Conservation (phyloP, 768 basidiomycete genomes). For the Phlebiopsis flavidoalba region DNA sequence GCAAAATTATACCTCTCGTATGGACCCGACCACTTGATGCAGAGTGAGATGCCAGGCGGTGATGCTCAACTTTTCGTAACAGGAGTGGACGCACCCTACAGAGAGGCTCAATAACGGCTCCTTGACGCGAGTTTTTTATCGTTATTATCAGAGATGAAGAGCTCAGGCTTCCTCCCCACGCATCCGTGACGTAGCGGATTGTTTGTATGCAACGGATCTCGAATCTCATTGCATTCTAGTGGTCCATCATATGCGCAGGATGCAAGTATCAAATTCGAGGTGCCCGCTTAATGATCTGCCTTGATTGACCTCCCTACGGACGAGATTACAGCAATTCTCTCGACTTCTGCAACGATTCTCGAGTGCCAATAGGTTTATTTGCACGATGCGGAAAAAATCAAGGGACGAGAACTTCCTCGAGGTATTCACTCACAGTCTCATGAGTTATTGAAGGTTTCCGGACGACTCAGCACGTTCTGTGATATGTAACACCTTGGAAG, state of each 20-base stretch:
- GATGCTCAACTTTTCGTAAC: no score
- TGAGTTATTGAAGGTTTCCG: constrained; percentile 17
- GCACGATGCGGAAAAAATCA: neutral
- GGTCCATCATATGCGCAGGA: constrained; percentile 12
- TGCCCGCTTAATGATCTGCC: constrained; percentile 13
- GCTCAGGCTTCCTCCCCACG: constrained; percentile 17
- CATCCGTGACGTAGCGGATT: constrained; percentile 24
- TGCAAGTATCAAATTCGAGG: constrained; percentile 13
- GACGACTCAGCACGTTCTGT: constrained; percentile 8
- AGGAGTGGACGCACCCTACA: no score
- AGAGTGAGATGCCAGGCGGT: constrained; percentile 18
- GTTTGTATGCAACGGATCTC: neutral
- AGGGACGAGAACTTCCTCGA: neutral
- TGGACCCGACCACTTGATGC: constrained; percentile 9
- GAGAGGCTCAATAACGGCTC: constrained; percentile 17
- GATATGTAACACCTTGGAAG: constrained; percentile 5
- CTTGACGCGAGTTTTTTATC: constrained; percentile 22
- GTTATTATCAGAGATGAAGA: constrained; percentile 16
- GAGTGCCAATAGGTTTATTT: no score
- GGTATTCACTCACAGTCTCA: constrained; percentile 13
- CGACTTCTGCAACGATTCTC: constrained; percentile 18
- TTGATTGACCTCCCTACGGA: constrained; percentile 11
- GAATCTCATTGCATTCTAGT: neutral
- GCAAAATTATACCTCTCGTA: constrained; percentile 18
- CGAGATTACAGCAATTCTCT: constrained; percentile 8